Evolutionary conservation across 2,329 filamentous ascomycete genomes (phyloP).

Genomic region (Epichloe typhina): DNA sequence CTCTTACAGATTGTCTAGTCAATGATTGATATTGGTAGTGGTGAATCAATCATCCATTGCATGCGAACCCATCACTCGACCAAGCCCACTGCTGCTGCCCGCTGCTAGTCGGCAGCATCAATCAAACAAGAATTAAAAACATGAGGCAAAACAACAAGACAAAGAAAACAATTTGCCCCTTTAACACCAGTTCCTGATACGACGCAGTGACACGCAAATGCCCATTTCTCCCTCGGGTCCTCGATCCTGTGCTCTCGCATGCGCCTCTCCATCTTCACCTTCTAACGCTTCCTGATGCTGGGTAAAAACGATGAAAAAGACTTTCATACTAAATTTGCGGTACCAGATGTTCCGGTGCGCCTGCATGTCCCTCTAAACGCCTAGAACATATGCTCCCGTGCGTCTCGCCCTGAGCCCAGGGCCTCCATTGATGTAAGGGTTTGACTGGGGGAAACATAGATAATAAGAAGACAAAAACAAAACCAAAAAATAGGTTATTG

Average conservation of each 20-base stretch:
- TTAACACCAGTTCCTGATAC: background rate
- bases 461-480: no score
- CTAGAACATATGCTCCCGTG: background rate
- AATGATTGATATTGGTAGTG: no score
- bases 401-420: background rate
- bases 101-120: background rate
- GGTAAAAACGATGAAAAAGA: background rate
- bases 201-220: background rate
- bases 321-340: background rate
- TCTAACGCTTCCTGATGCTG: slow-evolving; percentile 1
- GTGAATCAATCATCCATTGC: no score
- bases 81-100: background rate
- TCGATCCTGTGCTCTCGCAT: background rate
- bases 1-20: no score
- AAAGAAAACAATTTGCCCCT: background rate
- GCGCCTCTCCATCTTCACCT: background rate
- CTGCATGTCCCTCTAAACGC: background rate
- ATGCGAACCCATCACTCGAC: background rate
- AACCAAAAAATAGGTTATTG: background rate
- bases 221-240: background rate
- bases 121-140: background rate
- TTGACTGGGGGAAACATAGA: background rate
- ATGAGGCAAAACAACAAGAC: background rate
- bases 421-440: background rate
- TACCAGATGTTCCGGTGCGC: background rate